These are phyloP conservation scores for Leucocoprinus gongylophorus DNA, from an alignment of 1,284 basidiomycete species.

Conservation along the genomic window DNA sequence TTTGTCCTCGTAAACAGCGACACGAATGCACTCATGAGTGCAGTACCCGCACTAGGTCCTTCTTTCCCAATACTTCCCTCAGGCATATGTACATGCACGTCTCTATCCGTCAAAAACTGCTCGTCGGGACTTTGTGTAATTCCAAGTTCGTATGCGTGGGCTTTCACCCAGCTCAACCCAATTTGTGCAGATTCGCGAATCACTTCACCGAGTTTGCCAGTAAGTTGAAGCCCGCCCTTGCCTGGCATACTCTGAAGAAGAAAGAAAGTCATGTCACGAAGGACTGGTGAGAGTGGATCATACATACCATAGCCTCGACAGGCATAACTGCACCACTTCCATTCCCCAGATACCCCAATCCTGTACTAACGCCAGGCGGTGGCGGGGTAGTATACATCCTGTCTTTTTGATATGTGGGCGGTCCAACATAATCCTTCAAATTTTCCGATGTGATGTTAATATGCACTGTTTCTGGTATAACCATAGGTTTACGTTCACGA, in stretches of 20 bases:
- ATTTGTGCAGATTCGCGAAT: conserved; percentile 96
- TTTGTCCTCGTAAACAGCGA: conserved; percentile 82
- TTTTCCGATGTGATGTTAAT: conserved; percentile 83
- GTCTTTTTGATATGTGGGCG: conserved; percentile 94
- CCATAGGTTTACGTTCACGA: conserved; percentile 71
- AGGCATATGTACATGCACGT: conserved; percentile 94
- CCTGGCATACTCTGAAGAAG: conserved; percentile 77
- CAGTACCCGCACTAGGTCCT: conserved; percentile 94
- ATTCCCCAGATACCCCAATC: conserved; percentile 93
- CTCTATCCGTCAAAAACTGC: conserved; percentile 76
- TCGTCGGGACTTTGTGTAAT: conserved; percentile 69
- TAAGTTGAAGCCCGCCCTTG: conserved; percentile 84
- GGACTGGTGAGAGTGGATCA: background rate
- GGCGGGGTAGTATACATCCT: conserved; percentile 78
- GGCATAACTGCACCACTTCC: conserved; percentile 97
- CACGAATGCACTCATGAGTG: conserved; percentile 87
- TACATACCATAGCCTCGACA: conserved; percentile 82
- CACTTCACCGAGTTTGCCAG: conserved; percentile 96
- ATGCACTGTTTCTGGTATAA: conserved; percentile 74
- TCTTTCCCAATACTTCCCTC: conserved; percentile 98
- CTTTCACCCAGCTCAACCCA: conserved; percentile 89
- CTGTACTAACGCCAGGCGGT: conserved; percentile 91
- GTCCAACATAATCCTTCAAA: conserved; percentile 94
- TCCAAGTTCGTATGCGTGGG: conserved; percentile 83
- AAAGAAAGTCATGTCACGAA: background rate